Base-by-base conservation (phyloP, 2,329 filamentous ascomycete genomes). In the Cladophialophora bantiana region DNA sequence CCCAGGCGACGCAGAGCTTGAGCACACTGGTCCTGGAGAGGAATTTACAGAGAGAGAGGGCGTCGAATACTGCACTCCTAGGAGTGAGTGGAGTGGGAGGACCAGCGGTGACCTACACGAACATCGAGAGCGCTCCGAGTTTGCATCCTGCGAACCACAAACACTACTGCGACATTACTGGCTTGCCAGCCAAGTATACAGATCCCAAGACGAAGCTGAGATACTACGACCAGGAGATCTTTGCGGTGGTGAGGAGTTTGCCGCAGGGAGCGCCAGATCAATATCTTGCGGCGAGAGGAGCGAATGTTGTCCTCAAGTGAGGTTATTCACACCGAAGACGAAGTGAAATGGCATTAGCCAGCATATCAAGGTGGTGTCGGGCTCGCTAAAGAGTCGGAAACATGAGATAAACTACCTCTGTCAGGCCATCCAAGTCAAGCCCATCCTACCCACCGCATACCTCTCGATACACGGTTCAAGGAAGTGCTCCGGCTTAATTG, bases 401-500 rank as follows among this genome's bases (percentile, higher is more conserved):
- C 18, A 50, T n/a, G 10, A 50, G 42, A 9, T 5, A 26, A 10
- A 50, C 12, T 26, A 26, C 40, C n/a, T 62, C 54, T 94, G 91
- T 95, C 81, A 84, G 91, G 90, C 86, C 91, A 89, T 88, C 91
- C 91, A 92, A 97, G 92, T 96, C 94, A 97, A 96, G 87, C 92
- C 83, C 86, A 89, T 88, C 90, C 92, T 91, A 97, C 88, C 89
- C 92, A 90, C 88, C 88, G 83, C 81, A 78, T 78, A 84, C 87
- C 91, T 96, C 82, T 96, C 91, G 83, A 87, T 82, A 83, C 84
- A 85, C 88, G 86, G 88, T 89, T 92, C 86, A 89, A 94, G 88
- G 89, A 90, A 89, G 87, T 88, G 92, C 93, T 96, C 94, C 94
- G 93, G 94, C 94, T 97, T 97, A 97, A 95, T 96, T 90, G 92